Evolutionary conservation across 2,329 filamentous ascomycete genomes (phyloP).

Genomic region (Emergomyces orientalis): DNA sequence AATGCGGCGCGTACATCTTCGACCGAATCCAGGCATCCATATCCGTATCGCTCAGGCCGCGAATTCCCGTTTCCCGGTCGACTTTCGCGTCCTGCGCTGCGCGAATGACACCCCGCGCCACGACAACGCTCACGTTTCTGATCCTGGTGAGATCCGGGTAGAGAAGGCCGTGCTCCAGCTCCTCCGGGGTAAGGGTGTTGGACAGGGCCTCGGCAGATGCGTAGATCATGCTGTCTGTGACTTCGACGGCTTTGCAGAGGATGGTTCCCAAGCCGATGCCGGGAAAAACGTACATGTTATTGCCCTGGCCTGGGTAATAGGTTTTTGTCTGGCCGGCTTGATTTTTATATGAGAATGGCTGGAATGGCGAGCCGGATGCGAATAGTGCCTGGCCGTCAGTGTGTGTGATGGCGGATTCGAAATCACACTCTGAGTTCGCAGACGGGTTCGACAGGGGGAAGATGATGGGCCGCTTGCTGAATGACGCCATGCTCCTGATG

Average conservation of each 20-base stretch:
- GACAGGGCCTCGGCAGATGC: conserved; percentile 76
- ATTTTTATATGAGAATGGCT: conserved; percentile 57
- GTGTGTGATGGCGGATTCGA: conserved; percentile 83
- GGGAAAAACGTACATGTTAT: conserved; percentile 88
- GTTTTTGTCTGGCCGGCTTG: conserved; percentile 50
- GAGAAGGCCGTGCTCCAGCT: conserved; percentile 72
- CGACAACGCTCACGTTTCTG: conserved; percentile 74
- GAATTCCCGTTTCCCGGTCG: conserved; percentile 38
- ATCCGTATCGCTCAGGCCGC: conserved; percentile 34
- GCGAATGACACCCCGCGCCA: conserved; percentile 88
- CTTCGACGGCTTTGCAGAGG: conserved; percentile 71
- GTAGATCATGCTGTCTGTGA: conserved; percentile 97
- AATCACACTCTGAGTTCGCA: conserved; percentile 95
- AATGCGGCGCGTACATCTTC: conserved; percentile 43
- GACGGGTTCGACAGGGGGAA: conserved; percentile 96
- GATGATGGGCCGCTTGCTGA: conserved; percentile 74
- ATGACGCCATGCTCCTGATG: conserved; percentile 52
- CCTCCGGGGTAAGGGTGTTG: conserved; percentile 67
- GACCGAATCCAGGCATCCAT: conserved; percentile 41
- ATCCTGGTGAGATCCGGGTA: conserved; percentile 90
- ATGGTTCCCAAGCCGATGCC: conserved; percentile 91
- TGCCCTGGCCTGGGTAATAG: conserved; percentile 71
- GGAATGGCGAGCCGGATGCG: conserved; percentile 89
- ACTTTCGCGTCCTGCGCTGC: conserved; percentile 76
- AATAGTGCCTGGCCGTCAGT: conserved; percentile 89